These are phyloP conservation scores for Geotrichum australiense DNA, from an alignment of 1,139 yeast species.

Conservation along the genomic window DNA sequence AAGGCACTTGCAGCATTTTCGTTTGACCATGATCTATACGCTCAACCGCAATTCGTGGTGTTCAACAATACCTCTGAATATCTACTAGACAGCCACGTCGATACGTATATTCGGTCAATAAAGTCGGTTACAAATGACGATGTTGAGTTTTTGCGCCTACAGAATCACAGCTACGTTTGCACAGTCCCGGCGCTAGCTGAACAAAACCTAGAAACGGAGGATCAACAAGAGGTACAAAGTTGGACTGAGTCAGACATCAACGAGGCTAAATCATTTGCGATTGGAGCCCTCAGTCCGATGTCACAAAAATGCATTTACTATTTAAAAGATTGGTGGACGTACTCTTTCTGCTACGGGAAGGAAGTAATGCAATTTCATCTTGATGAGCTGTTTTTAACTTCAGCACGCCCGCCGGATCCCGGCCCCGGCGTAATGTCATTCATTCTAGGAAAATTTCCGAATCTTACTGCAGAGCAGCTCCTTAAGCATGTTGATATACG, in stretches of 20 bases:
- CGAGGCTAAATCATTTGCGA: conserved; percentile 24
- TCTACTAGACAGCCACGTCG: conserved; percentile 7
- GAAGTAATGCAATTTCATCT: conserved; percentile 54
- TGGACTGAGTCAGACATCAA: conserved; percentile 12
- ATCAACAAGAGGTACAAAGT: conserved; percentile 7
- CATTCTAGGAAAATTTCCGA: conserved; percentile 42
- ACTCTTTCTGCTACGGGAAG: conserved; percentile 50
- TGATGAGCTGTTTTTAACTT: conserved; percentile 15
- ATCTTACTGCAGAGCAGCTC: conserved; percentile 11
- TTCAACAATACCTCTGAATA: conserved; percentile 8
- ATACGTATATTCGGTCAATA: conserved; percentile 7
- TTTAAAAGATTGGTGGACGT: conserved; percentile 56
- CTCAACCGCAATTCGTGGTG: conserved; percentile 11
- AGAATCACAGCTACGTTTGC: conserved; percentile 9
- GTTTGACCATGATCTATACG: conserved; percentile 12
- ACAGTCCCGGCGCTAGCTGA: conserved; percentile 7
- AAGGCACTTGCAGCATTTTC: conserved; percentile 11
- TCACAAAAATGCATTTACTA: conserved; percentile 35
- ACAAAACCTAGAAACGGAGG: conserved; percentile 8
- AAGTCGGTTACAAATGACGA: conserved; percentile 5
- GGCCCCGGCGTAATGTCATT: conserved; percentile 39
- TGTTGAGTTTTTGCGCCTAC: conserved; percentile 10
- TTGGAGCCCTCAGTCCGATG: conserved; percentile 28
- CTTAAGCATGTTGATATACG: conserved; percentile 1
- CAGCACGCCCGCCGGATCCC: conserved; percentile 26